Conservation (phyloP, 2,329 filamentous ascomycete species). For the Fulvia fulva region DNA sequence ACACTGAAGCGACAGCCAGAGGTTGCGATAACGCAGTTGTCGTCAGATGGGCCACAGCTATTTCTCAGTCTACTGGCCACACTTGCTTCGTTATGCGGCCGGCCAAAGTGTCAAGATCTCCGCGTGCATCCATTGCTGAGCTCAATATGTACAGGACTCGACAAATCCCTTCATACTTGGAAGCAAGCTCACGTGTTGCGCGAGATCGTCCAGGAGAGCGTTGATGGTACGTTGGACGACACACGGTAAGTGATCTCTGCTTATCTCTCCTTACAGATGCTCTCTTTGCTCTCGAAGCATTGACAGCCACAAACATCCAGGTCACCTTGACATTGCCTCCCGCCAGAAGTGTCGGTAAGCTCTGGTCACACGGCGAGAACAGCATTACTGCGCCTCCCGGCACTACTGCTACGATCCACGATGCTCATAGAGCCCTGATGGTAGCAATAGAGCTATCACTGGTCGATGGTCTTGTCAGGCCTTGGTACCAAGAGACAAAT, state of each 20-base stretch:
- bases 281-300: constrained; percentile 39
- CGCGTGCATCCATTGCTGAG: constrained; percentile 39
- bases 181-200: constrained; percentile 33
- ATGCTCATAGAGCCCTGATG: constrained; percentile 20
- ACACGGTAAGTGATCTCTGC: constrained; percentile 22
- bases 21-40: constrained; percentile 50
- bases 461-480: constrained; percentile 12
- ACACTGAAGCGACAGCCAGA: constrained; percentile 71
- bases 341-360: constrained; percentile 35
- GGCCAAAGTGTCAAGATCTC: constrained; percentile 39
- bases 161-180: constrained; percentile 35
- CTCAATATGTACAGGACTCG: constrained; percentile 35
- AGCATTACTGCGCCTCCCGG: constrained; percentile 41
- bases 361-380: constrained; percentile 38
- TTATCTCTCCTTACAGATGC: constrained; percentile 40
- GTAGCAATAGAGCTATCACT: constrained; percentile 26
- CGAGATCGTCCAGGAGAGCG: constrained; percentile 38
- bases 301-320: constrained; percentile 10
- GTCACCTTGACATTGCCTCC: constrained; percentile 38
- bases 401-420: constrained; percentile 30
- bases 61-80: constrained; percentile 53
- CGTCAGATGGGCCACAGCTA: constrained; percentile 44
- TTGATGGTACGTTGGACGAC: constrained; percentile 35
- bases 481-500: constrained; percentile 23
- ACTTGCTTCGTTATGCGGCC: constrained; percentile 46